Base-by-base conservation (phyloP, 2,329 filamentous ascomycete genomes). In the Ophiostoma tasmaniense region DNA sequence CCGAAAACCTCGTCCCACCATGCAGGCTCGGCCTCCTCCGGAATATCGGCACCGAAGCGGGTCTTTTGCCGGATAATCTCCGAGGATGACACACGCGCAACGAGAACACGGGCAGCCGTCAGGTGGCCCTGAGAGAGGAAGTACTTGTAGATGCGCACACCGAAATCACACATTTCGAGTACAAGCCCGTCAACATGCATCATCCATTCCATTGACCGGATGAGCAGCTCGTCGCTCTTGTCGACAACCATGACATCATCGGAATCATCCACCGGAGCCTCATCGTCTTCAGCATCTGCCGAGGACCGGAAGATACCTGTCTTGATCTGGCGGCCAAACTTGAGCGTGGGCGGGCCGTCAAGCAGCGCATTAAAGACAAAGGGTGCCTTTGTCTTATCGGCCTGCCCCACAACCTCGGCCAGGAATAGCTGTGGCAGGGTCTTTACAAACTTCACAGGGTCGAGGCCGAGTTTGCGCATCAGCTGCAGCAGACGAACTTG, bases 141-240 rank as follows among this genome's bases (percentile, higher is more conserved):
- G 71, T 89, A 88, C 75, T 90, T 90, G 79, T 97, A 92, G n/a
- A 93, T 85, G 73, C 87, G 84, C 37, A 86, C 85, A 59, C 92
- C 88, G 64, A 75, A 78, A 33, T 74, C 73, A 73, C 77, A 78
- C 42, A 77, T 77, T 70, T 77, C 76, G 22, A 74, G 72, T 1
- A 77, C 74, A 55, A 76, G 73, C 2, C 75, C 89, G 66, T 90
- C 86, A 10, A 94, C 85, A 69, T 91, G 84, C 70, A 91, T 80
- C 76, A 94, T 89, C 93, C 94, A 98, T 75, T 96, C 91, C 70
- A 97, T 80, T 50, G 90, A 88, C 69, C 90, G 85, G 64, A 97
- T 92, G 67, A 97, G 83, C 42, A 84, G 78, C 73, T 89, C 86
- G 71, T 94, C 89, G 70, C 90, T 86, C 61, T 83, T 78, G 8